phyloP scores from a whole-genome alignment of 768 basidiomycete species.

The Calocybe cyanea region DNA sequence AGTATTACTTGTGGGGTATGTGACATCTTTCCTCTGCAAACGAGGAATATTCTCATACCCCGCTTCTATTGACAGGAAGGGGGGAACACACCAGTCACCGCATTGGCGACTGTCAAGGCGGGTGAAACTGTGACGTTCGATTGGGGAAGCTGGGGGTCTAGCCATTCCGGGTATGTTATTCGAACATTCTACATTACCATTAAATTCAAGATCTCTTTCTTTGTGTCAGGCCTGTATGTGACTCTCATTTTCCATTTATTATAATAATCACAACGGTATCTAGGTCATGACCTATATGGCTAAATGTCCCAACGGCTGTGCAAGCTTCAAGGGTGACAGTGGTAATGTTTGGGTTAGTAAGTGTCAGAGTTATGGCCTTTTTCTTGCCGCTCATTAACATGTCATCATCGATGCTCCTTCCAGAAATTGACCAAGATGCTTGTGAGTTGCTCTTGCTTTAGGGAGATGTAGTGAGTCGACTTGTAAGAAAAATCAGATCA shows the following conservation, averaged over 20 bases:
- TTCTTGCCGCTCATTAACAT: conserved; percentile 10
- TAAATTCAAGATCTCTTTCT: not conserved
- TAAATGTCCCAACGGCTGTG: conserved; percentile 18
- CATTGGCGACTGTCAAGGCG: conserved; percentile 16
- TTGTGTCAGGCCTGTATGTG: conserved; percentile 12
- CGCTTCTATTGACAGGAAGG: conserved; percentile 9
- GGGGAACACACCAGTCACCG: conserved; percentile 16
- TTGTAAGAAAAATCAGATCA: conserved; percentile 5
- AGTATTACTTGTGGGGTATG: conserved; percentile 17
- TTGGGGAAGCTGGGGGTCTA: conserved; percentile 4
- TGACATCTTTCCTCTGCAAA: not conserved
- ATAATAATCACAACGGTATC: conserved; percentile 3
- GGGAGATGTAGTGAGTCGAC: not conserved
- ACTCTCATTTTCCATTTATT: conserved; percentile 6
- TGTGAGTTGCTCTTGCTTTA: conserved; percentile 3
- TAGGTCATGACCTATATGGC: conserved; percentile 20
- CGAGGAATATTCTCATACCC: not conserved
- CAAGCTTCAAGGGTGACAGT: conserved; percentile 19
- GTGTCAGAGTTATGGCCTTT: not conserved
- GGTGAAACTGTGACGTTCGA: conserved; percentile 15
- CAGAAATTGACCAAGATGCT: conserved; percentile 15
- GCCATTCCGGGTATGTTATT: conserved; percentile 4
- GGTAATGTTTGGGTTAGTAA: conserved; percentile 14
- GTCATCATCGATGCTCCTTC: conserved; percentile 4
- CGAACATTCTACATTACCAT: not conserved